Base-by-base conservation (phyloP, 768 basidiomycete species). In the Daedaleopsis nitida region DNA sequence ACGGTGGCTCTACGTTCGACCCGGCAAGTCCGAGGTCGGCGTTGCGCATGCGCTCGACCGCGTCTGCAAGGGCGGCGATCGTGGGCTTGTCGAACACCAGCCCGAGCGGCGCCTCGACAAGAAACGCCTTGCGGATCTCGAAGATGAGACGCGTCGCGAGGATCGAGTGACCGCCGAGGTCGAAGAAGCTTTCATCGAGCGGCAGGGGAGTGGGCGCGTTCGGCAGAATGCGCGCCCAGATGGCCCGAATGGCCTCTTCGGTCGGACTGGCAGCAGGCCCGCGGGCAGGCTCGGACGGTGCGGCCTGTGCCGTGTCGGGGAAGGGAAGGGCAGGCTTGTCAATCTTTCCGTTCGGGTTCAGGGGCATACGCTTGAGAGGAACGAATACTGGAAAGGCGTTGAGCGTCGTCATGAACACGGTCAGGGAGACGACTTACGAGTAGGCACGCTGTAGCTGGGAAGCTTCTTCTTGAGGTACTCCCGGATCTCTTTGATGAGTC, bases 341-440 rank as follows among this genome's bases (percentile, higher is more conserved):
- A 73, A 99, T 89, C 77, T 99, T 99, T 63, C 97, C 97, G 72
- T 98, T 99, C 8, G 97, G 97, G 69, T 98, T 99, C 53, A 99
- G 84, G 19, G 97, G 97, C 92, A 99, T 96, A 57, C 94, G 89
- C 53, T 83, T 84, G 27, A 99, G 83, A 0, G 97, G 97, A 34
- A 99, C 94, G 65, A 98, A 96, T 23, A 98, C 96, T 92, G 71
- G 12, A 34, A 38, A 27, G 50, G n/a, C 39, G 59, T 27, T 47
- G 53, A 16, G 35, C 38, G 11, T 6, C 19, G 4, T 16, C 14
- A 21, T 14, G 24, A 56, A 32, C 39, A 35, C 14, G 16, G 19
- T 27, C 34, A 63, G 27, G 21, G 51, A 37, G 14, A 7, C 27
- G 27, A 34, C 94, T 64, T 72, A 95, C 95, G 75, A 5, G 92